Evolutionary conservation across 768 basidiomycete species (phyloP).

Genomic region (Phlegmacium glaucopus): DNA sequence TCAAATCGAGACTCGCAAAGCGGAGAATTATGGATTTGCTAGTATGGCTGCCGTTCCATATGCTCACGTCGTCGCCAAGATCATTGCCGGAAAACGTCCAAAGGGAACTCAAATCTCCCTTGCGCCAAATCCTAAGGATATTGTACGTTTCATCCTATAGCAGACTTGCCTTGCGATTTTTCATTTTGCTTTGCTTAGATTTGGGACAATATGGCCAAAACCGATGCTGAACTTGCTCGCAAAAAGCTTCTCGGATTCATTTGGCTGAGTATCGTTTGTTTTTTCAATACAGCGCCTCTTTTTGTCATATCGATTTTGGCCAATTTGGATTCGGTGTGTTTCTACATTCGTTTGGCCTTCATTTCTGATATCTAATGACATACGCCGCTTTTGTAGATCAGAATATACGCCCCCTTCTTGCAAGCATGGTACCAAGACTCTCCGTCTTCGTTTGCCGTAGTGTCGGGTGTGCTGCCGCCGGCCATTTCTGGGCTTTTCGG

Average conservation of each 20-base stretch:
- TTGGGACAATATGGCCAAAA: slow-evolving; percentile 86
- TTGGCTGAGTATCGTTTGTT: slow-evolving; percentile 75
- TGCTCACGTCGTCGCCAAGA: slow-evolving; percentile 79
- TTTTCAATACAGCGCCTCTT: slow-evolving; percentile 93
- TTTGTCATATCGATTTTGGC: slow-evolving; percentile 88
- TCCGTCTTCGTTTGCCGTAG: slow-evolving; percentile 66
- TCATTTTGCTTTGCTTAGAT: slow-evolving; percentile 44
- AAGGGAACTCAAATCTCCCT: slow-evolving; percentile 69
- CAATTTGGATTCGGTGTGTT: slow-evolving; percentile 76
- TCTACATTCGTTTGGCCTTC: slow-evolving; percentile 3
- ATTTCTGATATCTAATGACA: background rate
- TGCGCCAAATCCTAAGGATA: slow-evolving; percentile 89
- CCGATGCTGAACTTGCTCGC: slow-evolving; percentile 59
- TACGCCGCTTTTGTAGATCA: slow-evolving; percentile 35
- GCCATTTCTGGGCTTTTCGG: slow-evolving; percentile 85
- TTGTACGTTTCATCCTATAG: slow-evolving; percentile 43
- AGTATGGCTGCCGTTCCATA: slow-evolving; percentile 88
- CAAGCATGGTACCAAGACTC: slow-evolving; percentile 65
- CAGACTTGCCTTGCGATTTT: background rate
- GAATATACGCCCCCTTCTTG: slow-evolving; percentile 72
- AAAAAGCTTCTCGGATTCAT: slow-evolving; percentile 76
- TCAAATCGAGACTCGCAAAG: slow-evolving; percentile 68
- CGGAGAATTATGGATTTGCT: slow-evolving; percentile 91
- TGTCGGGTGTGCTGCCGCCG: slow-evolving; percentile 93
- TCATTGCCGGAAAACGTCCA: slow-evolving; percentile 63